Evolutionary conservation across 164 flowering plant species (phyloP), one percentile per base, ranked within the genome.

Genomic region (Berberis thunbergii): DNA sequence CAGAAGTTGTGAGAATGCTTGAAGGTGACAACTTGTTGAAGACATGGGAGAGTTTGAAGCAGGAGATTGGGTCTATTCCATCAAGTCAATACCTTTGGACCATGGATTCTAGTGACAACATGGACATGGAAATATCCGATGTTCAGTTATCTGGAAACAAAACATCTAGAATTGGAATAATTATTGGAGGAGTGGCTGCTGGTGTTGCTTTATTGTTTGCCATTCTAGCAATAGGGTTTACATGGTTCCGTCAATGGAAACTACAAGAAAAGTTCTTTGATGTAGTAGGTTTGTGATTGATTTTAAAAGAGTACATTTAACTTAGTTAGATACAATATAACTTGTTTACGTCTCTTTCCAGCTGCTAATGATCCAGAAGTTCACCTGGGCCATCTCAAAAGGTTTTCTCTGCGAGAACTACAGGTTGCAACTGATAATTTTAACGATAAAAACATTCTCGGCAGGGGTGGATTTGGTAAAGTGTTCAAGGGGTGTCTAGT

Each of bases 341-440:
- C 43, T 49, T 57, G 39, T 41, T 56, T 57, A 26, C 52, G 11
- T 61, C n/a, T 65, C 49, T 41, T 49, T 61, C 54, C 78, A 77
- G 83, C 81, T 63, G 83, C 77, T 45, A 81, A 80, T 71, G 83
- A 80, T 70, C 83, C 83, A 1, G 83, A 79, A 69, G 81, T 80
- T 61, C 83, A 77, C 60, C 72, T 80, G 49, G 83, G 83, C 8
- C 83, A 80, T 66, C 81, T 80, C 4, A 80, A 77, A 63, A 69
- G 78, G 58, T 80, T 80, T 57, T 80, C 81, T 44, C 59, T 80
- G 12, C 74, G 79, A 13, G 83, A 80, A 65, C 64, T 80, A 43
- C 81, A 73, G 61, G 81, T 77, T 63, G 83, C 83, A 38, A 80
- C 81, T 13, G 81, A 80, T 73, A 63, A 55, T 59, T 80, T 80